These are phyloP conservation scores for Boletus tomentosulus DNA, from an alignment of 768 basidiomycete genomes.

Conservation along the genomic window DNA sequence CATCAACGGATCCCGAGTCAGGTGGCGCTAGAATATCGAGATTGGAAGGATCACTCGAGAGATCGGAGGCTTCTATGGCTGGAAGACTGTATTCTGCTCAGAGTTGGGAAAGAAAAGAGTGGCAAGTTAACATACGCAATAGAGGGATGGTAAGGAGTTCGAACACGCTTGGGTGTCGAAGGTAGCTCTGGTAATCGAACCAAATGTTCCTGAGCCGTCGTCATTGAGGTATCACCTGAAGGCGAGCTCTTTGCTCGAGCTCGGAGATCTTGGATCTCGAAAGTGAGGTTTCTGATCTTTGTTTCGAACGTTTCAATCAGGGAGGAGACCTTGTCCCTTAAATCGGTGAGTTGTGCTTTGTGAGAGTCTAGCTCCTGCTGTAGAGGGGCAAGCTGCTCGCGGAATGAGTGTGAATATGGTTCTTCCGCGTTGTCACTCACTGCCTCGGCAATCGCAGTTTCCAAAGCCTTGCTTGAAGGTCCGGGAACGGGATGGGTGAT, in stretches of 20 bases:
- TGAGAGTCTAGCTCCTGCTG: conserved; percentile 47
- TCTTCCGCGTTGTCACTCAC: conserved; percentile 17
- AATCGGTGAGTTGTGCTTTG: conserved; percentile 40
- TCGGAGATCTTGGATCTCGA: conserved; percentile 33
- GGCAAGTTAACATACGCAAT: conserved; percentile 20
- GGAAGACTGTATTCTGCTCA: conserved; percentile 21
- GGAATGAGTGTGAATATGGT: conserved; percentile 1
- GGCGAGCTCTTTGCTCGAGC: conserved; percentile 11
- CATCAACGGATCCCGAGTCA: conserved; percentile 6
- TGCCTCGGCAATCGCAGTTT: conserved; percentile 25
- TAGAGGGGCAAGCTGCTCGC: conserved; percentile 45
- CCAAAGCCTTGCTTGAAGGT: conserved; percentile 9
- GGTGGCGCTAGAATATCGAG: conserved; percentile 11
- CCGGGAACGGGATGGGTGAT: not conserved
- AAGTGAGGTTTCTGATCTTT: conserved; percentile 35
- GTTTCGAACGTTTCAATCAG: conserved; percentile 32
- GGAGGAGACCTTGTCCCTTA: conserved; percentile 29
- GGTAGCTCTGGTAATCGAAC: conserved; percentile 27
- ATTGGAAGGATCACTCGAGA: conserved; percentile 20
- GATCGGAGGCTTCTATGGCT: conserved; percentile 14
- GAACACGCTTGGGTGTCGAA: conserved; percentile 33
- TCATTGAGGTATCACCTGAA: conserved; percentile 8
- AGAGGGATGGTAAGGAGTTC: conserved; percentile 26
- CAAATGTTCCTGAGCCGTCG: conserved; percentile 10
- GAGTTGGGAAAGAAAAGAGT: not conserved